Evolutionary conservation across 164 flowering plant genomes (phyloP), one percentile per base, ranked within the genome.

Genomic region (Chloranthus sessilifolius): DNA sequence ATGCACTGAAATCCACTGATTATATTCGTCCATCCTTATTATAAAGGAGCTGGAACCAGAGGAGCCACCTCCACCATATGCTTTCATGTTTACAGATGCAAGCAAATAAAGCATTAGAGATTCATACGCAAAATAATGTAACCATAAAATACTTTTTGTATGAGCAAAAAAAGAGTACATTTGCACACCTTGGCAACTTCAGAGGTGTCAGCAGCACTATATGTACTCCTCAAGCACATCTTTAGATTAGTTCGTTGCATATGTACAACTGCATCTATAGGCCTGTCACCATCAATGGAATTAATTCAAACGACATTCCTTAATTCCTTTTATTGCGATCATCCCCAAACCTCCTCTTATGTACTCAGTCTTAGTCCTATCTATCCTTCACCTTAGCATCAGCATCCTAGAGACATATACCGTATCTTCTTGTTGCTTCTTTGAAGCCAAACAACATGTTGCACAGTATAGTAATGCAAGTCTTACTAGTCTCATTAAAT

Each of bases 21-120:
- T 88, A 62, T 81, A 91, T 60, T 91, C 96, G 52, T 85, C 98
- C 96, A 88, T 88, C 61, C 94, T 74, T 68, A 91, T 81, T 15
- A 85, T 83, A 55, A 88, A 92, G 36, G 95, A 88, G 71, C 98
- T 88, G 14, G 96, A 91, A 65, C 73, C 59, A 41, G 66, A 60
- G 11, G 61, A 65, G 30, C 98, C 95, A 9, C 95, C 98, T 60
- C 98, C 98, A 42, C 95, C 96, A 74, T 88, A 88, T 49, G 95
- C 94, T 96, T 92, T 50, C 63, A 78, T 33, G 28, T 55, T 56
- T 20, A n/a, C 10, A n/a, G n/a, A 8, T 16, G 22, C 1, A 10
- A 21, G 15, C 42, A 38, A 38, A 4, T 7, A 15, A 38, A 17
- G 19, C 11, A 38, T 7, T 7, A 39, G 16, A 7, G 38, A 29